Evolutionary conservation across 2,329 filamentous ascomycete genomes (phyloP).

Genomic region (Aureobasidium vineae): DNA sequence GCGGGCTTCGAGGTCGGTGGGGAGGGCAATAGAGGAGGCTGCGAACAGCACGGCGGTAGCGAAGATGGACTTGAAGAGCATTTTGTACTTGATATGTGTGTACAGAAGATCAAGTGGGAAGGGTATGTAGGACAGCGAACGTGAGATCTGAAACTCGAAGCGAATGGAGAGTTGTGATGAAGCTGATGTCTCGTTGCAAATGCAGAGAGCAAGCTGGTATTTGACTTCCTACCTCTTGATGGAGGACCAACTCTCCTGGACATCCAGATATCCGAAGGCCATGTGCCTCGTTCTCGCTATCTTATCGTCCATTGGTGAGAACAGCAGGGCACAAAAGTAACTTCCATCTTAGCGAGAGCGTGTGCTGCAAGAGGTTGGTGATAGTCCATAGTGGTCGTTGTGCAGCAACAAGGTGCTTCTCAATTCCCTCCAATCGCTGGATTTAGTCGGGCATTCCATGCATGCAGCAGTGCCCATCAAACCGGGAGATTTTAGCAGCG

Average conservation of each 20-base stretch:
- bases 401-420: not conserved
- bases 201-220: conserved; percentile 15
- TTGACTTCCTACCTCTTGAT: not conserved
- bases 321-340: not conserved
- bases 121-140: not conserved
- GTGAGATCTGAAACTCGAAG: not conserved
- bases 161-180: conserved; percentile 3
- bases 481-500: not conserved
- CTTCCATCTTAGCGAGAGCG: conserved; percentile 2
- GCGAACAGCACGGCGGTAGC: conserved; percentile 34
- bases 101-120: not conserved
- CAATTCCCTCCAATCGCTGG: conserved; percentile 17
- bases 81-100: conserved; percentile 24
- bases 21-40: conserved; percentile 33
- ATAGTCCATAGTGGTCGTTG: not conserved
- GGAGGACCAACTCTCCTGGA: not conserved
- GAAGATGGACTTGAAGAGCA: conserved; percentile 35
- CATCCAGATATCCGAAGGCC: not conserved
- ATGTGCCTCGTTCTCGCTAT: conserved; percentile 10
- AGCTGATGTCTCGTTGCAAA: not conserved
- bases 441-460: not conserved
- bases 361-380: conserved; percentile 3
- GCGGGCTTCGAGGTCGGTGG: conserved; percentile 36
- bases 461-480: conserved; percentile 6
- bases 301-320: conserved; percentile 9